A percentile compares a stretch with the other conserved stretches of the same genome.
Conservation (phyloP, 106 monocot species). For the Amphibolis antarctica region DNA sequence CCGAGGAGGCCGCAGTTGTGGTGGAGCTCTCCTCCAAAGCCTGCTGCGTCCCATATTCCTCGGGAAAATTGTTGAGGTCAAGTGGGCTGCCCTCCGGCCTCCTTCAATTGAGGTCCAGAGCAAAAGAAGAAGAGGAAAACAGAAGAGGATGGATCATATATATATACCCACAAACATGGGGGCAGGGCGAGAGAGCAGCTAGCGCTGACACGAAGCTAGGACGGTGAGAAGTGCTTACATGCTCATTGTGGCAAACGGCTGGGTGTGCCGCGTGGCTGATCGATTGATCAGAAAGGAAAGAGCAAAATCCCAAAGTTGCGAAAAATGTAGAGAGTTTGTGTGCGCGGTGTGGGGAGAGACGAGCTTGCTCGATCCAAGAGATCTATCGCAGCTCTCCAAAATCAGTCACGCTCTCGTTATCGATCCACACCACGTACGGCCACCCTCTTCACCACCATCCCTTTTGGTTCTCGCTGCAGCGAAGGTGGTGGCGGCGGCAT, state of each 20-base stretch:
- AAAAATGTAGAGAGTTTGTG: not conserved
- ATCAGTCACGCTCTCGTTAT: not conserved
- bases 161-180: too few species aligned
- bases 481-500: not conserved
- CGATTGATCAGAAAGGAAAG: not conserved
- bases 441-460: not conserved
- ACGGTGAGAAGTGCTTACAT: not conserved
- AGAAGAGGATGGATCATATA: not conserved
- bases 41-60: constrained; percentile 81
- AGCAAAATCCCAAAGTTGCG: not conserved
- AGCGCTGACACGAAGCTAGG: not conserved
- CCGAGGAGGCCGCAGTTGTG: constrained; percentile 62
- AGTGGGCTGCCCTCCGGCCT: constrained; percentile 62
- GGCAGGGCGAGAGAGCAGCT: too few species aligned
- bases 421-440: not conserved
- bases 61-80: constrained; percentile 95
- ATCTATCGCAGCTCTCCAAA: constrained; percentile 33
- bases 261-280: not conserved
- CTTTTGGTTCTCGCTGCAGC: not conserved
- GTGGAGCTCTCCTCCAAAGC: constrained; percentile 65
- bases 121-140: constrained; percentile 5
- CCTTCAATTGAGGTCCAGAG: too few species aligned
- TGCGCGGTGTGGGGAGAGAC: constrained; percentile 7
- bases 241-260: too few species aligned
- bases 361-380: constrained; percentile 26